Evolutionary conservation across 768 basidiomycete genomes (phyloP), one percentile per base, ranked within the genome.

Genomic region (Mycena kentingensis): DNA sequence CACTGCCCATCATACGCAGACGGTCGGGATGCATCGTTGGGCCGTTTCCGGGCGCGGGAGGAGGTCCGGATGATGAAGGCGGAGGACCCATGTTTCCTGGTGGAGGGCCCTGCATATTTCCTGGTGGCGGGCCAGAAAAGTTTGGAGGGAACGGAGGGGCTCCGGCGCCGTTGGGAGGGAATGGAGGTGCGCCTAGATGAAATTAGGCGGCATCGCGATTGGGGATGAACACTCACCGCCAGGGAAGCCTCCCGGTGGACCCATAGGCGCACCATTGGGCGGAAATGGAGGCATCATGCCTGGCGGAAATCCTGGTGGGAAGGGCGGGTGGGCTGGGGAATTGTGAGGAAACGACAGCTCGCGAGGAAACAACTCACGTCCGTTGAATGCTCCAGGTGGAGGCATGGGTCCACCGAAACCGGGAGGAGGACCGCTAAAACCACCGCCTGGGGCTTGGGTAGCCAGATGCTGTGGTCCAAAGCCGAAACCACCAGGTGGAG

Each of bases 1-100:
- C 46, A 24, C 58, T 41, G 46, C 68, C 78, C 85, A 93, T 83
- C 90, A 93, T 91, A 52, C 88, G 78, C 68, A 89, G 61, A 52
- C 90, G 80, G 69, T 93, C 90, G 10, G 90, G 90, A 66, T 93
- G 90, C 58, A 93, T 91, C n/a, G 77, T 82, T 36, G 86, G 84
- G 18, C 79, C 78, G 18, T 66, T 67, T 26, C 71, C 67, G n/a
- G 67, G 50, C 22, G 52, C 54, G 2, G 51, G 48, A 7, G 67
- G 68, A 38, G 56, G 52, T 35, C 48, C 58, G n/a, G 56, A 50
- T 49, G 58, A 45, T 18, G 64, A 57, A 13, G 67, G 63, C 39
- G 69, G 10, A 10, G n/a, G 32, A 10, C n/a, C 11, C 32, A 34
- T 34, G n/a, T 34, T 34, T 34, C 32, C n/a, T n/a, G n/a, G n/a